These are phyloP conservation scores for Angomonas ambiguus DNA, from an alignment of 208 protist species.

Conservation along the genomic window DNA sequence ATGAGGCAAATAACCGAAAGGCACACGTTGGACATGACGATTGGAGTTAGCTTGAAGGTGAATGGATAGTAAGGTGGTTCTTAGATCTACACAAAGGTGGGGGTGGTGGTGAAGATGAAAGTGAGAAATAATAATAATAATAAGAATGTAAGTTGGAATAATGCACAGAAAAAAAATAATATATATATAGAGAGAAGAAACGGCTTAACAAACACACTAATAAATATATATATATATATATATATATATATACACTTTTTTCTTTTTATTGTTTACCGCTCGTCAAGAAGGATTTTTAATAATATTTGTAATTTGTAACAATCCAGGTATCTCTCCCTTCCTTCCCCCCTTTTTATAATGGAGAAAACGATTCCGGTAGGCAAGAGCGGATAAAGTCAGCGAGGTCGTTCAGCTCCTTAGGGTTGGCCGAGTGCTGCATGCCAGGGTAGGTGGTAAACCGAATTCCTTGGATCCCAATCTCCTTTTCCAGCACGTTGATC, in stretches of 20 bases:
- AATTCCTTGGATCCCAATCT: constrained; percentile 22
- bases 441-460: constrained; percentile 58
- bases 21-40: constrained; percentile 13
- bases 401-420: constrained; percentile 73
- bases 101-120: background rate
- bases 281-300: background rate
- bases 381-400: constrained; percentile 43
- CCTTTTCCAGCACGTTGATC: constrained; percentile 37
- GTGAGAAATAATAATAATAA: background rate
- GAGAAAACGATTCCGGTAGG: constrained; percentile 31
- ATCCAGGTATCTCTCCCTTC: no score
- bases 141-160: background rate
- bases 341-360: constrained; percentile 4
- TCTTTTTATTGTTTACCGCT: background rate
- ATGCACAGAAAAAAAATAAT: no score
- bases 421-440: constrained; percentile 75
- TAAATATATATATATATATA: background rate
- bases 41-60: no score
- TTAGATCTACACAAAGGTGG: no score
- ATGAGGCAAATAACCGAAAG: constrained; percentile 15
- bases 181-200: constrained; percentile 2
- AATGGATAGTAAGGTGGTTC: no score
- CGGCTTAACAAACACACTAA: background rate
- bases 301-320: constrained; percentile 2
- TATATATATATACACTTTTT: background rate